Evolutionary conservation across 1,284 basidiomycete genomes (phyloP), one percentile per base, ranked within the genome.

Genomic region (Anthracocystis panici-leucophaei): DNA sequence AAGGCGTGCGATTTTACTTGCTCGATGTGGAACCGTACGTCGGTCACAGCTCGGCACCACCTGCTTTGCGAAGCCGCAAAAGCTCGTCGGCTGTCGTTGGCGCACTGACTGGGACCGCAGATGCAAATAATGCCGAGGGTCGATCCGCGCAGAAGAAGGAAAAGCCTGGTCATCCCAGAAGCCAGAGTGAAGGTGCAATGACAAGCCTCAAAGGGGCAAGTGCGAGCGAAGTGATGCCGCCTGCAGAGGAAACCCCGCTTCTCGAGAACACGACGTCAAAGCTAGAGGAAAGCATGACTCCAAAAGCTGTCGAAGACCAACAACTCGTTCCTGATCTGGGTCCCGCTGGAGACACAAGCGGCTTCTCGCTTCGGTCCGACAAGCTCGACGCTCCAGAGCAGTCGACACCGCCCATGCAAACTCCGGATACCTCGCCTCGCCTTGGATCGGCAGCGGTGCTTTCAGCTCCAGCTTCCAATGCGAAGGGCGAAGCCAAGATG

Each of bases 1-100:
- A 95, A 77, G 94, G 94, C 12, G 90, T 95, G 63, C 93, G 94
- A 79, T 97, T 94, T 83, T 95, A 93, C 85, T 91, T 94, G 89
- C 90, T 97, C 18, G 92, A 95, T 82, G 94, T 95, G 6, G 95
- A 97, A 83, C 93, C 94, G 29, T 82, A 76, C 58, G 71, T 66
- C 29, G 61, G 70, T 6, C 62, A 59, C 60, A 59, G 65, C 35
- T 64, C 66, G 21, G 59, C 69, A 12, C 58, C 69, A 1, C 74
- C 68, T n/a, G 55, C 64, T 20, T 25, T 66, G 33, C 38, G 70
- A 5, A 65, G 53, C 33, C 50, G 75, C 3, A 77, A 69, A 31
- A 73, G 75, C 58, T 68, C 68, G 2, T 71, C 67, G 11, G 61
- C 72, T 21, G 64, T 49, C 5, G 42, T 61, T 4, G 61, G 57